Evolutionary conservation across 305 asterid genomes (phyloP).

Genomic region (Fraxinus platypoda): DNA sequence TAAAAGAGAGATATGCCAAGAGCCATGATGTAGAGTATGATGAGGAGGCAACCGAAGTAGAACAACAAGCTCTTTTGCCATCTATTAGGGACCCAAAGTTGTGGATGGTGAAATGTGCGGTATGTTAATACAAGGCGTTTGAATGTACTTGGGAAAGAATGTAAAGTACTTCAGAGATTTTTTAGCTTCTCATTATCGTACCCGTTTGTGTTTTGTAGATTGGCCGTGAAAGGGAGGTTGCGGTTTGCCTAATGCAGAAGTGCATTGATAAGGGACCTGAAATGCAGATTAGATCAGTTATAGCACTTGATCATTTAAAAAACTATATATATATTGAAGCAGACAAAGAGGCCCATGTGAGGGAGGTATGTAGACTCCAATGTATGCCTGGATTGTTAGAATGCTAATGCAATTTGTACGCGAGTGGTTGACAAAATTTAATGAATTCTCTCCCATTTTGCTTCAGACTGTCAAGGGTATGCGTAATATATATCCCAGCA

Average conservation of each 20-base stretch:
- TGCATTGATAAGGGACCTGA: constrained; percentile 79
- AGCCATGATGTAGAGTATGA: constrained; percentile 72
- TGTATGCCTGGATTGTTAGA: background rate
- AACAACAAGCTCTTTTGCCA: constrained; percentile 94
- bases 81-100: constrained; percentile 94
- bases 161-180: background rate
- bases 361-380: constrained; percentile 58
- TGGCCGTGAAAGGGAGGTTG: constrained; percentile 96
- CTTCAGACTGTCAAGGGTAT: constrained; percentile 84
- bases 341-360: constrained; percentile 93
- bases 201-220: constrained; percentile 43
- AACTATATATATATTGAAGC: constrained; percentile 85
- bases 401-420: background rate
- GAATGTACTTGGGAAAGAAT: constrained; percentile 1
- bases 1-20: constrained; percentile 73
- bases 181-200: background rate
- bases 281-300: constrained; percentile 77
- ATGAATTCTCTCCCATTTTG: constrained; percentile 3
- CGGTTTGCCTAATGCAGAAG: constrained; percentile 95
- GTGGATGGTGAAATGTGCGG: constrained; percentile 99
- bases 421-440: constrained; percentile 1
- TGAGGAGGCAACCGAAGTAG: constrained; percentile 95
- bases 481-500: constrained; percentile 76
- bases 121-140: constrained; percentile 39
- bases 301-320: constrained; percentile 94